Evolutionary conservation across 2,329 filamentous ascomycete genomes (phyloP), one percentile per base, ranked within the genome.

Genomic region (Neonectria sp.): DNA sequence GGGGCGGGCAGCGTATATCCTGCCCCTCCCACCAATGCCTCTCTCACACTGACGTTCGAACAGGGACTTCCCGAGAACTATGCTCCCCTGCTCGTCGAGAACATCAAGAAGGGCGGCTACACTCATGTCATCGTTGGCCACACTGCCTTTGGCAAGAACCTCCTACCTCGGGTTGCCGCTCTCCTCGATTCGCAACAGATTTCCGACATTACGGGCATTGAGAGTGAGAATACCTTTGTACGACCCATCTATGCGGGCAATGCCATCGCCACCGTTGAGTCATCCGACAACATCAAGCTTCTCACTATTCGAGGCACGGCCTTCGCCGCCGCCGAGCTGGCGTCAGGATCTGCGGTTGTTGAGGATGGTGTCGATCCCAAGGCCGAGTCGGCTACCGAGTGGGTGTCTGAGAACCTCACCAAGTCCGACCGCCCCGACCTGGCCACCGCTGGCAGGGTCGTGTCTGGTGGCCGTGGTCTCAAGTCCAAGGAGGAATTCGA

Each of bases 401-500:
- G 96, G 96, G 86, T 99, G 7, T 97, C 93, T 2, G 96, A 99
- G 82, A 91, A 98, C 77, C 89, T 99, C 60, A 90, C 95, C 76
- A 97, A 95, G 84, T 97, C 94, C 55, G 95, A 98, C 81, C 92
- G 97, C 48, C 96, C 96, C 11, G 96, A 99, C 79, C 90, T 99
- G 45, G 92, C 92, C 37, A 97, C 95, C n/a, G 96, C 96, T 55
- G 86, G 89, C 72, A 93, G 89, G 79, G 95, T 99, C 24, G 96
- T 99, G 24, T 97, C 95, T 9, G 96, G 96, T 72, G 96, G 96
- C 7, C 92, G 96, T 75, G 96, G 95, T 49, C 86, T 99, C 75
- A 99, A 98, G 86, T 98, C 95, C 17, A 98, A 98, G 87, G 94
- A 97, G 81, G 95, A 98, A 62, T 99, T 99, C 78, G 95, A 99